Percentiles rank a stretch among this genome's conserved stretches.
These are phyloP conservation scores for Solanum megistacrolobum DNA, from an alignment of 257 asterid species.

Conservation along the genomic window DNA sequence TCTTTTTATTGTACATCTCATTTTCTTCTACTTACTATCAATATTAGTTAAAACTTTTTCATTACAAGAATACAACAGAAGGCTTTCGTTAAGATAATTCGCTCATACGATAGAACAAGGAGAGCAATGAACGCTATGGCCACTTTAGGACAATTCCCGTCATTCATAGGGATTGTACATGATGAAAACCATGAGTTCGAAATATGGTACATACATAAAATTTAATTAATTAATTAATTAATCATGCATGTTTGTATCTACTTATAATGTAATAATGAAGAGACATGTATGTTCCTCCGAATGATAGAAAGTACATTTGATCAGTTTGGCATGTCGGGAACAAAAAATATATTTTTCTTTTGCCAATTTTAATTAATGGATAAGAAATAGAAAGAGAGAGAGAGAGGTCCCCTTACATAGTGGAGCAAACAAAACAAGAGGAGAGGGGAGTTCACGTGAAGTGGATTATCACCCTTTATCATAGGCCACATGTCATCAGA, in stretches of 20 bases:
- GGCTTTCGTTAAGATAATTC: too few species aligned
- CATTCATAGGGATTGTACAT: too few species aligned
- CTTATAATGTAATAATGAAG: neutral
- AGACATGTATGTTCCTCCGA: neutral
- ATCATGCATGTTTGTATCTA: neutral
- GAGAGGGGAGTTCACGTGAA: conserved; percentile 5
- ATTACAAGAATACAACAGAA: too few species aligned
- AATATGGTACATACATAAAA: neutral
- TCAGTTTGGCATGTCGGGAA: neutral
- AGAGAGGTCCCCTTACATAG: conserved; percentile 1
- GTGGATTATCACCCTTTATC: neutral
- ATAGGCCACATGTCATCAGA: neutral
- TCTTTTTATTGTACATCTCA: too few species aligned
- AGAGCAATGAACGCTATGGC: too few species aligned
- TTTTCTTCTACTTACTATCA: too few species aligned
- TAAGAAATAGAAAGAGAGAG: neutral
- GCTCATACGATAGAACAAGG: too few species aligned
- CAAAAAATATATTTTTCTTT: neutral
- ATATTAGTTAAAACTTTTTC: too few species aligned
- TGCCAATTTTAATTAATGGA: too few species aligned
- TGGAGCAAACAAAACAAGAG: conserved; percentile 1
- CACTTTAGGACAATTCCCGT: too few species aligned
- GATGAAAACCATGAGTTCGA: neutral
- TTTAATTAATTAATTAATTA: neutral
- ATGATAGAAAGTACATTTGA: neutral